Conservation (phyloP, 2,329 filamentous ascomycete species). For the Verticillium albo-atrum region DNA sequence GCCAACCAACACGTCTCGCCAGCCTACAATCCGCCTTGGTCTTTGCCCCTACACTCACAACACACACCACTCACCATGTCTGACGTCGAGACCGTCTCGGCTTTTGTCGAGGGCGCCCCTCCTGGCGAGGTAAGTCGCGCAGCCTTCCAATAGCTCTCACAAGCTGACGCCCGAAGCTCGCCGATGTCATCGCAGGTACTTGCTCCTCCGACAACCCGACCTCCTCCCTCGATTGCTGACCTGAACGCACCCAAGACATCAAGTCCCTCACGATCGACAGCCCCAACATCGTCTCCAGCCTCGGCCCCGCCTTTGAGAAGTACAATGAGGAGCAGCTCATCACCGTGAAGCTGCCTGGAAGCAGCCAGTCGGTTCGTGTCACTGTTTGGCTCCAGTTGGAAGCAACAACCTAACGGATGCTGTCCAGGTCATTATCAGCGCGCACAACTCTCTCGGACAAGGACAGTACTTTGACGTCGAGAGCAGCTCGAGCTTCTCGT, state of each 20-base stretch:
- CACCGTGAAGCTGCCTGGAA: slow-evolving; percentile 83
- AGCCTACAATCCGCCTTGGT: background rate
- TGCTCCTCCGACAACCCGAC: background rate
- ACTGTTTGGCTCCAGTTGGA: background rate
- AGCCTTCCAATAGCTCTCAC: slow-evolving; percentile 5
- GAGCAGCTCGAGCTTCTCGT: slow-evolving; percentile 80
- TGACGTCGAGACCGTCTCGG: slow-evolving; percentile 60
- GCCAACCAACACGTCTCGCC: background rate
- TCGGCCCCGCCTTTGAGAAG: slow-evolving; percentile 80
- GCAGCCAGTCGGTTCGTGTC: slow-evolving; percentile 54
- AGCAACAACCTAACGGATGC: background rate
- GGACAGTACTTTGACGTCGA: slow-evolving; percentile 88
- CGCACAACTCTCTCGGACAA: slow-evolving; percentile 75
- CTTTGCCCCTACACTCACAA: background rate
- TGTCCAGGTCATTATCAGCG: slow-evolving; percentile 72
- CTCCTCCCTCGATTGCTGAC: slow-evolving; percentile 4
- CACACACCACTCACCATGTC: slow-evolving; percentile 21
- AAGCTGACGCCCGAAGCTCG: slow-evolving; percentile 52
- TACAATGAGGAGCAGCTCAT: slow-evolving; percentile 96
- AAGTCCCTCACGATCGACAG: slow-evolving; percentile 74
- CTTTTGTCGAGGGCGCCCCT: slow-evolving; percentile 90
- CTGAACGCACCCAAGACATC: slow-evolving; percentile 61
- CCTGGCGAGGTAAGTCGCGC: slow-evolving; percentile 78
- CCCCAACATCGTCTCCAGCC: slow-evolving; percentile 62
- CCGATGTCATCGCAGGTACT: slow-evolving; percentile 82